phyloP scores from a whole-genome alignment of 257 asterid species.

The Linaria vulgaris region DNA sequence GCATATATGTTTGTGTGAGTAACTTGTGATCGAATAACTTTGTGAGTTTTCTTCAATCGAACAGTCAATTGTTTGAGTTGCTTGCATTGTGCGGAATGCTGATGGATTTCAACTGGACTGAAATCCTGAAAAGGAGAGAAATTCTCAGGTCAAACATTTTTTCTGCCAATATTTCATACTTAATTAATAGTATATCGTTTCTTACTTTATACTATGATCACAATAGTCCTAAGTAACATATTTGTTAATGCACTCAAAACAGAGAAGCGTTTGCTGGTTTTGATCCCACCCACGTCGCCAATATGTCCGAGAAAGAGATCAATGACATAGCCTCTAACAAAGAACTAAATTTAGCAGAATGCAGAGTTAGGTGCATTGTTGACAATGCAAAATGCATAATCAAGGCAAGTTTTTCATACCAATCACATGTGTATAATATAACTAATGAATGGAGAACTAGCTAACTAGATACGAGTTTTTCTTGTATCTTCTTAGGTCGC shows the following conservation, averaged over 20 bases:
- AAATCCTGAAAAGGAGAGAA: constrained; percentile 67
- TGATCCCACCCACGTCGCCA: constrained; percentile 60
- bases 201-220: neutral
- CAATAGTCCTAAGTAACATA: neutral
- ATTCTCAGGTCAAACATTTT: constrained; percentile 51
- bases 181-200: neutral
- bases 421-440: too few species aligned
- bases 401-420: constrained; percentile 45
- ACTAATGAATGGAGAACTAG: neutral
- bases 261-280: constrained; percentile 78
- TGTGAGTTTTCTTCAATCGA: neutral
- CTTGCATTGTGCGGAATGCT: constrained; percentile 90
- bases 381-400: constrained; percentile 84
- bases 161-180: neutral
- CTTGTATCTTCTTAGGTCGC: constrained; percentile 45
- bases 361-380: constrained; percentile 78
- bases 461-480: neutral
- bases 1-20: neutral
- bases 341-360: constrained; percentile 58
- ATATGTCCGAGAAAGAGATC: constrained; percentile 80
- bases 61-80: constrained; percentile 78
- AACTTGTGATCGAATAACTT: neutral
- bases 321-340: constrained; percentile 46
- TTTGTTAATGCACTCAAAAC: neutral
- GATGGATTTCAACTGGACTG: constrained; percentile 95